Evolutionary conservation across 202 grass and related monocot genomes (phyloP).

Genomic region (Dendrocalamus latiflorus): DNA sequence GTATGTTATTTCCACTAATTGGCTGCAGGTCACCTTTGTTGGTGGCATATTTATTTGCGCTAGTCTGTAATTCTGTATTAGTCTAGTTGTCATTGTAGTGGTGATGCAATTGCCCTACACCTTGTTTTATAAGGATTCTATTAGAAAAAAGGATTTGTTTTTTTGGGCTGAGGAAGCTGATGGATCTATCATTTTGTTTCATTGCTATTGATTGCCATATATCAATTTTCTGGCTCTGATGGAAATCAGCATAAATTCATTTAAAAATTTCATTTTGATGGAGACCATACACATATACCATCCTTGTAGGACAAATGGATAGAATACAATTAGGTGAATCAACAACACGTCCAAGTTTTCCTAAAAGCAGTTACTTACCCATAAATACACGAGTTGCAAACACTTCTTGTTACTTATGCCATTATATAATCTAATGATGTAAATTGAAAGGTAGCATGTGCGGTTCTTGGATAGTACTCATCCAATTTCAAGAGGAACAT

Average conservation of each 20-base stretch:
- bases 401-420: not conserved
- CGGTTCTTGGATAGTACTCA: not conserved
- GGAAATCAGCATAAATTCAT: not conserved
- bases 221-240: not conserved
- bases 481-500: not conserved
- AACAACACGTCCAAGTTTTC: not conserved
- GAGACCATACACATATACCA: slow-evolving; percentile 16
- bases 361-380: not conserved
- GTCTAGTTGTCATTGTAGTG: not conserved
- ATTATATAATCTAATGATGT: not conserved
- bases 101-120: not conserved
- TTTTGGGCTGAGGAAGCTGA: not conserved
- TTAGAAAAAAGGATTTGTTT: not conserved
- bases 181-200: not conserved
- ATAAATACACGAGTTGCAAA: not conserved
- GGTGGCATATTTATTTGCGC: not conserved
- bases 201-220: not conserved
- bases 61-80: slow-evolving; percentile 9
- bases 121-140: not conserved
- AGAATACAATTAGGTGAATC: not conserved
- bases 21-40: not conserved
- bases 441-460: not conserved
- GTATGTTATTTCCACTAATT: not conserved
- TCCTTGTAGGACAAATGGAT: not conserved
- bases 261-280: slow-evolving; percentile 14